Evolutionary conservation across 139 green algal genomes (phyloP).

Genomic region (Micractinium conductrix): DNA sequence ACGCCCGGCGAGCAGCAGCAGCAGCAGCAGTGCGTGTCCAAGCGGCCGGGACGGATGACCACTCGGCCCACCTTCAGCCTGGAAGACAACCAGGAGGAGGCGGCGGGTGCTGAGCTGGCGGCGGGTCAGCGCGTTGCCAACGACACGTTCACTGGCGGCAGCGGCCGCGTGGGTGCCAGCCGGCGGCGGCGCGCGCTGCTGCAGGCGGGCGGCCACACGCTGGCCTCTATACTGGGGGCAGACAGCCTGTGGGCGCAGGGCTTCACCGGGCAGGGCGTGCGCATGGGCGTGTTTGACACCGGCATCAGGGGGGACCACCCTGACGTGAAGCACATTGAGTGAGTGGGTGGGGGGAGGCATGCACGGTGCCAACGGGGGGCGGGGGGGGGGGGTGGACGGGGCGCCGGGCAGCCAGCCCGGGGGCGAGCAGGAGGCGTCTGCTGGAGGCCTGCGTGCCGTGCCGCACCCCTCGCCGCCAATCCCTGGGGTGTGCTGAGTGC

Average conservation of each 20-base stretch:
- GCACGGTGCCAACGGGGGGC: too few relatives aligned
- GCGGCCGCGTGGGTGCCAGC: not conserved
- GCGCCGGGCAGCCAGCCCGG: too few relatives aligned
- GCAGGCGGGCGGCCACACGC: conserved; percentile 24
- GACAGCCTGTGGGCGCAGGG: conserved; percentile 83
- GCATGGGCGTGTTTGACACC: conserved; percentile 98
- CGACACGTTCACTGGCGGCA: not conserved
- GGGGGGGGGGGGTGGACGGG: too few relatives aligned
- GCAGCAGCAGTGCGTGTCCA: not conserved
- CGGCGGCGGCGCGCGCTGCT: conserved; percentile 7
- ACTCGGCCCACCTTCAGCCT: conserved; percentile 55
- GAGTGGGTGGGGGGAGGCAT: not conserved
- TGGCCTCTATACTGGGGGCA: conserved; percentile 67
- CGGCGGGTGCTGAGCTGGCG: not conserved
- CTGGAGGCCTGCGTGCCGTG: too few relatives aligned
- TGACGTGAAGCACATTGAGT: conserved; percentile 94
- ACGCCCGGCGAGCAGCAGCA: not conserved
- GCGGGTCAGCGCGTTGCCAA: not conserved
- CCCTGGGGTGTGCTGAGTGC: not conserved
- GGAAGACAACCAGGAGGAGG: conserved; percentile 5
- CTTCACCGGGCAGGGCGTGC: conserved; percentile 81
- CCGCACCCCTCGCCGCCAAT: too few relatives aligned
- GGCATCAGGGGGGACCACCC: conserved; percentile 90
- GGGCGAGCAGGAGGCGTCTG: too few relatives aligned
- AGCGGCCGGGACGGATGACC: conserved; percentile 36